These are phyloP conservation scores for Saussurea involucrata DNA, from an alignment of 129 eudicot genomes.

Conservation along the genomic window DNA sequence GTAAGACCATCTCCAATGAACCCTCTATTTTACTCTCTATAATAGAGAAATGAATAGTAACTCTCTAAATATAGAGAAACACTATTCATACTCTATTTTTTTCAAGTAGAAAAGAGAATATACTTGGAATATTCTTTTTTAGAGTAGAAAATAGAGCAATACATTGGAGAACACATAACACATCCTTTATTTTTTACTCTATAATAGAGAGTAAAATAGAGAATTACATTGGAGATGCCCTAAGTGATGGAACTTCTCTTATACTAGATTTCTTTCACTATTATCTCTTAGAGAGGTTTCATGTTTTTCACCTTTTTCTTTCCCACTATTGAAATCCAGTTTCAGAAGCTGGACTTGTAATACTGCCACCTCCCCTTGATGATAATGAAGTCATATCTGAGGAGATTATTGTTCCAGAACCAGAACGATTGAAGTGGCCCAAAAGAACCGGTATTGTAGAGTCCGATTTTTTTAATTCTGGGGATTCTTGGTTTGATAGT, in stretches of 20 bases:
- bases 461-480: slow-evolving; percentile 60
- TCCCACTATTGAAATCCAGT: slow-evolving; percentile 51
- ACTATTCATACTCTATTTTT: too few species aligned
- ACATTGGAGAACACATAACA: too few species aligned
- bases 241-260: neutral
- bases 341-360: slow-evolving; percentile 66
- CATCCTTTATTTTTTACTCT: too few species aligned
- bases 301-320: neutral
- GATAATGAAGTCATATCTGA: slow-evolving; percentile 21
- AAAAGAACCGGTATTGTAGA: slow-evolving; percentile 47
- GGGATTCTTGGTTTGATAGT: slow-evolving; percentile 79
- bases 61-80: too few species aligned
- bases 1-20: too few species aligned
- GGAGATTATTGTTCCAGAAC: slow-evolving; percentile 50
- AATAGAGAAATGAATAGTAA: too few species aligned
- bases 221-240: too few species aligned
- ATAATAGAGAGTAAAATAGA: too few species aligned
- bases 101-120: too few species aligned
- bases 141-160: too few species aligned
- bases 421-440: slow-evolving; percentile 57
- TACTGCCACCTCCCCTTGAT: slow-evolving; percentile 50
- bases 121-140: too few species aligned
- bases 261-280: neutral
- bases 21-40: too few species aligned
- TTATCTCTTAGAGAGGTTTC: neutral